These are phyloP conservation scores for Syzygium grande DNA, from an alignment of 345 rosid genomes.

Conservation along the genomic window DNA sequence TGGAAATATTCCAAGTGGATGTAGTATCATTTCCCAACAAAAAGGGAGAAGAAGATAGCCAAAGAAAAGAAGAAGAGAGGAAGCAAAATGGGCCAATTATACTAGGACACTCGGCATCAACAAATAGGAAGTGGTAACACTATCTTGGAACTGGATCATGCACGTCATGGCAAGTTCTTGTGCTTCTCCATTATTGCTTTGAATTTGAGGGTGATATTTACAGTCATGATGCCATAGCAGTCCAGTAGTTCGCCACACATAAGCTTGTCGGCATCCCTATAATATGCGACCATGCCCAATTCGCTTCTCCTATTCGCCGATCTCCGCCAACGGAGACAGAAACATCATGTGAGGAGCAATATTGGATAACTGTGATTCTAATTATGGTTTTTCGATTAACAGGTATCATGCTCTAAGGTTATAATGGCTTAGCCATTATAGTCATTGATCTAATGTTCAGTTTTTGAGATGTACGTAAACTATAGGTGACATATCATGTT, in stretches of 20 bases:
- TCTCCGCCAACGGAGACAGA: conserved; percentile 47
- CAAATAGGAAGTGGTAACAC: neutral
- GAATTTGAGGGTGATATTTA: neutral
- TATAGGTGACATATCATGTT: neutral
- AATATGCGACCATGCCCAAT: conserved; percentile 46
- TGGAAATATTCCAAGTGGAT: neutral
- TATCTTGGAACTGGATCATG: neutral
- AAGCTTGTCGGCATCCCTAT: conserved; percentile 51
- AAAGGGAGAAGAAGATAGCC: neutral
- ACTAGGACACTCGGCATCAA: neutral
- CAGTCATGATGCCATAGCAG: conserved; percentile 32
- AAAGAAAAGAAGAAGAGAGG: neutral
- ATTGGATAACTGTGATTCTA: neutral
- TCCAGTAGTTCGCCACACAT: conserved; percentile 30
- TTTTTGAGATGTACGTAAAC: neutral
- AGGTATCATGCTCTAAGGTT: neutral
- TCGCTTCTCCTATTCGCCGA: conserved; percentile 18
- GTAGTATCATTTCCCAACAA: neutral
- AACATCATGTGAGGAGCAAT: conserved; percentile 1
- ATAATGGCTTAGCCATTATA: neutral
- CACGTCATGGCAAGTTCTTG: neutral
- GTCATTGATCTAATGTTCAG: neutral
- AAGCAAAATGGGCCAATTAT: neutral
- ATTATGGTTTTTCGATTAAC: neutral
- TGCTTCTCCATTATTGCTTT: neutral